Base-by-base conservation (phyloP, 139 green algal genomes). In the Chlamydomonas sp. region DNA sequence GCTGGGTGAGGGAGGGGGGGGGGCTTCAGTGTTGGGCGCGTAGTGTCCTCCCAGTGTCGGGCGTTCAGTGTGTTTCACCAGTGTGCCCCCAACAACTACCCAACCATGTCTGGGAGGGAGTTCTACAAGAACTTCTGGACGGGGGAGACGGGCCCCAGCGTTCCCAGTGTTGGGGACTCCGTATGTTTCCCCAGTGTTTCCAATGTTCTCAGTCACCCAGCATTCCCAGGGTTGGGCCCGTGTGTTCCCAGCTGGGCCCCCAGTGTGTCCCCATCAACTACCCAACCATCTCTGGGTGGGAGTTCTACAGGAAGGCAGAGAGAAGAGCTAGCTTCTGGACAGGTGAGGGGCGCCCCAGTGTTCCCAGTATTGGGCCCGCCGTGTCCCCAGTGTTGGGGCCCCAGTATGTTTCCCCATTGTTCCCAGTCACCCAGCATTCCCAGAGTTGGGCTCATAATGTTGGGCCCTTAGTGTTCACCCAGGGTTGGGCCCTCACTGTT, bases 81-180 rank as follows among this genome's bases (percentile, higher is more conserved):
- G n/a, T n/a, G n/a, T n/a, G n/a, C n/a, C n/a, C n/a, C n/a, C n/a
- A n/a, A n/a, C n/a, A n/a, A n/a, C n/a, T n/a, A n/a, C n/a, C 37
- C 69, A 5, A 70, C 73, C 28, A 76, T 98, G 5, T n/a, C n/a
- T n/a, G n/a, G n/a, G n/a, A 98, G 93, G 93, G 85, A 96, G 79
- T 90, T 94, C 70, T 96, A 98, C 89, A 98, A 98, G 82, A 95
- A 94, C 67, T 97, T 97, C 76, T 97, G 92, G 89, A 97, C 90
- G n/a, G 89, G 88, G 91, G 74, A 50, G 71, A 24, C 28, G 48
- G 26, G 16, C 43, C 43, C 43, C 20, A 20, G 20, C 20, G 43
- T 13, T 54, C 13, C 20, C 43, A n/a, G 20, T 54, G 20, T 54
- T 20, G 13, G 13, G 43, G 16, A 54, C 20, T 20, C 43, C 43